A percentile compares a stretch with the other conserved stretches of the same genome.
phyloP scores from a whole-genome alignment of 2,329 filamentous ascomycete genomes.

The Penicillium sp. region DNA sequence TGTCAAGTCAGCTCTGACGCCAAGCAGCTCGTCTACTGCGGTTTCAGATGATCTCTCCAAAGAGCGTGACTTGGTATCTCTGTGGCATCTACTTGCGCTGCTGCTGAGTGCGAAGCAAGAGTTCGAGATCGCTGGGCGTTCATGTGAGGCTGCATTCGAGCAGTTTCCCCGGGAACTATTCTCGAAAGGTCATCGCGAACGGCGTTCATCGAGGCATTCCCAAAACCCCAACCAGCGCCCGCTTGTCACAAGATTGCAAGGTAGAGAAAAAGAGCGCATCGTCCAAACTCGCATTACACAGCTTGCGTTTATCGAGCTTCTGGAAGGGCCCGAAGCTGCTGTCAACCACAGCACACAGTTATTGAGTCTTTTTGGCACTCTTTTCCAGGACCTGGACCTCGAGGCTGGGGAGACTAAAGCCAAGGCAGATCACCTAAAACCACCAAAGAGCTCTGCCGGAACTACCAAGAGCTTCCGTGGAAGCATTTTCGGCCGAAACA shows the following conservation, averaged over 20 bases:
- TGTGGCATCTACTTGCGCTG: constrained; percentile 89
- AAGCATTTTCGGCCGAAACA: constrained; percentile 72
- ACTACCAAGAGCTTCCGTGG: constrained; percentile 68
- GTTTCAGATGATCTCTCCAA: constrained; percentile 30
- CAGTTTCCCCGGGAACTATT: constrained; percentile 73
- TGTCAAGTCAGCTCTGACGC: constrained; percentile 70
- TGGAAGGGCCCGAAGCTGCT: constrained; percentile 79
- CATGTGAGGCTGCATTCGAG: constrained; percentile 88
- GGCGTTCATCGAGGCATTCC: constrained; percentile 32
- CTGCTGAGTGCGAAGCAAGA: constrained; percentile 84
- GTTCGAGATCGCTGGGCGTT: constrained; percentile 72
- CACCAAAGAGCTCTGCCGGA: constrained; percentile 67
- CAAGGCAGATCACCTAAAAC: constrained; percentile 45
- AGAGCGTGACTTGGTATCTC: constrained; percentile 61
- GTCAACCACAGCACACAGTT: constrained; percentile 87
- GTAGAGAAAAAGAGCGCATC: constrained; percentile 78
- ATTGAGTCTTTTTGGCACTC: constrained; percentile 71
- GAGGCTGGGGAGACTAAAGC: constrained; percentile 25
- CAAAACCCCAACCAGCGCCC: constrained; percentile 38
- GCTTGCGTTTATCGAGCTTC: constrained; percentile 74
- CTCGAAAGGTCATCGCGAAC: constrained; percentile 63
- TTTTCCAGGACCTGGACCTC: constrained; percentile 66
- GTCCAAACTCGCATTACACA: constrained; percentile 97
- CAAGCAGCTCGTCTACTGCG: constrained; percentile 37
- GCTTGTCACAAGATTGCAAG: constrained; percentile 75